phyloP scores from a whole-genome alignment of 2,329 filamentous ascomycete species.

The Neofusicoccum kwambonambiense region DNA sequence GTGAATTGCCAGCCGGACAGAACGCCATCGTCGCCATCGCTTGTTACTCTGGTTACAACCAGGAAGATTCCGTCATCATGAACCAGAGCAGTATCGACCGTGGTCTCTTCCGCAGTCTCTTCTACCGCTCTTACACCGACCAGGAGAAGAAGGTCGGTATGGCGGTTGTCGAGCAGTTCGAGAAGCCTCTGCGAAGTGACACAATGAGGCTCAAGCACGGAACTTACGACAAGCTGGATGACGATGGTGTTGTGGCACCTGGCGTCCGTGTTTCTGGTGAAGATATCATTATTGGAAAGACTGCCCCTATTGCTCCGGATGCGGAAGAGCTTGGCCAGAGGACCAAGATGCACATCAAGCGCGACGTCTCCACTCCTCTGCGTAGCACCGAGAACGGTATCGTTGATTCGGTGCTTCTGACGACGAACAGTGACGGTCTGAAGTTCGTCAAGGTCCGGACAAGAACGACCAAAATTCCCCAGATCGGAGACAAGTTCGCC shows the following conservation, averaged over 20 bases:
- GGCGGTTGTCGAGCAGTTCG: slow-evolving; percentile 88
- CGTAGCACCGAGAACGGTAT: slow-evolving; percentile 97
- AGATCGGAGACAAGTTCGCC: slow-evolving; percentile 99
- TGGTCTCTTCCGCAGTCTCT: slow-evolving; percentile 93
- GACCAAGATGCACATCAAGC: slow-evolving; percentile 84
- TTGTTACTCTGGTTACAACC: slow-evolving; percentile 98
- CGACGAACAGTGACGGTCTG: slow-evolving; percentile 90
- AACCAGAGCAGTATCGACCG: slow-evolving; percentile 99
- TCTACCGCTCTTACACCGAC: slow-evolving; percentile 96
- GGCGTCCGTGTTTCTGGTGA: slow-evolving; percentile 94
- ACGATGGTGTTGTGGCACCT: slow-evolving; percentile 91
- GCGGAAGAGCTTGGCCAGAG: slow-evolving; percentile 91
- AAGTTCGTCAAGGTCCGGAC: slow-evolving; percentile 98
- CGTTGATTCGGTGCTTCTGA: slow-evolving; percentile 87
- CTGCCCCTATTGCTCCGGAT: slow-evolving; percentile 88
- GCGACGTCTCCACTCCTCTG: slow-evolving; percentile 92
- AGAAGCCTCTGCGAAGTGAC: slow-evolving; percentile 86
- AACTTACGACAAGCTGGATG: slow-evolving; percentile 95
- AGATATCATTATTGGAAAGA: slow-evolving; percentile 99
- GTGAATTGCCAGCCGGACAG: slow-evolving; percentile 92
- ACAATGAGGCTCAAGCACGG: slow-evolving; percentile 91
- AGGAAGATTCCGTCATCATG: slow-evolving; percentile 99
- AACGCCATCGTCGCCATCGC: slow-evolving; percentile 98
- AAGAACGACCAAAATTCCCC: slow-evolving; percentile 93
- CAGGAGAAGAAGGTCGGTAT: slow-evolving; percentile 95